Evolutionary conservation across 208 protist genomes (phyloP), one percentile per base, ranked within the genome.

Genomic region (Tritrichomonas musculus): DNA sequence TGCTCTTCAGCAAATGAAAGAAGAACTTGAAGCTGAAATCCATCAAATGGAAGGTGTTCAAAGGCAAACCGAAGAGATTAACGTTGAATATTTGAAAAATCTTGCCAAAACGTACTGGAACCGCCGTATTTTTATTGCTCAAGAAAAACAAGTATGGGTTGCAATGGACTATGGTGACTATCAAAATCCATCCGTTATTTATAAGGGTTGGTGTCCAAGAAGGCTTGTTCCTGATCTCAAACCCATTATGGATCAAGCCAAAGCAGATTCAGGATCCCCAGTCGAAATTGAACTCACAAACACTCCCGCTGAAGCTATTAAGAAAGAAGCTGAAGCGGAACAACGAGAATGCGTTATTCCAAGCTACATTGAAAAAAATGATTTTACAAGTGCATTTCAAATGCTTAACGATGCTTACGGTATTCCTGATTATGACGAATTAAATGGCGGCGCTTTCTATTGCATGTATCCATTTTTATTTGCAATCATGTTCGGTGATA

Each of bases 401-500:
- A 93, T 94, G 60, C 98, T 99, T 94, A 97, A 99, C 20, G 97
- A 99, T 94, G 97, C 98, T 9, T 95, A 95, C 57, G 94, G 94
- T 57, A 47, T 66, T 57, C 73, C 94, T 14, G 9, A 36, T 3
- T 97, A 97, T 94, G 96, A 97, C 82, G 97, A 98, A 92, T 25
- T 94, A 0, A 92, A 92, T 27, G 77, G 77, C 27, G 77, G 77
- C 36, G 77, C 77, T 11, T 88, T 88, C 17, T 88, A 88, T n/a
- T 88, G 77, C 49, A 99, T 98, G 60, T 95, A 93, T 65, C 93
- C 93, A 47, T 73, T 92, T 27, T 95, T 99, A 11, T 99, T 99
- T 94, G 98, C 97, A 84, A 96, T 99, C 92, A 99, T 99, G 99
- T 99, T 99, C 95, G 98, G 98, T 93, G 99, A 99, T 95, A 95